Conservation (phyloP, 768 basidiomycete genomes). For the Tricholoma saponaceum region DNA sequence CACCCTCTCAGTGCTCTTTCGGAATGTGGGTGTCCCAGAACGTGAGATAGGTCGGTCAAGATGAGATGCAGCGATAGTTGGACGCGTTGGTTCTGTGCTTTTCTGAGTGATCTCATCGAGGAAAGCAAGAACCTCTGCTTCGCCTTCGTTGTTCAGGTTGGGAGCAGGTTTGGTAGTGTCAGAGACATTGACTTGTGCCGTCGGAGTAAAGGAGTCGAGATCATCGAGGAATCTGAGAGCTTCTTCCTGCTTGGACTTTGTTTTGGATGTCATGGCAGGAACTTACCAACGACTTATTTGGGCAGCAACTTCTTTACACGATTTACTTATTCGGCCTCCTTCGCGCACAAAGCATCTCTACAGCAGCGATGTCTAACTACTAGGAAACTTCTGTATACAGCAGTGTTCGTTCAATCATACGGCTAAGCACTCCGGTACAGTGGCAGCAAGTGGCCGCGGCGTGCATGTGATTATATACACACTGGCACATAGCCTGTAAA, state of each 20-base stretch:
- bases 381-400: background rate
- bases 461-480: background rate
- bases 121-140: slow-evolving; percentile 87
- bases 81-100: slow-evolving; percentile 70
- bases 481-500: background rate
- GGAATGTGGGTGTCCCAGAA: slow-evolving; percentile 64
- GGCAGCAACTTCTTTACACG: background rate
- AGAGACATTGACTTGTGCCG: slow-evolving; percentile 11
- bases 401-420: too few species aligned
- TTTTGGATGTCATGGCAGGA: slow-evolving; percentile 36
- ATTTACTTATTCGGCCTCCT: background rate
- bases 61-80: slow-evolving; percentile 47
- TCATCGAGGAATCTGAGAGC: slow-evolving; percentile 93
- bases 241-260: slow-evolving; percentile 82
- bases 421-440: too few species aligned
- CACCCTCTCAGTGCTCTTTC: slow-evolving; percentile 76
- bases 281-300: background rate
- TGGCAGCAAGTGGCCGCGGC: too few species aligned
- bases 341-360: background rate
- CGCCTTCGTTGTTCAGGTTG: slow-evolving; percentile 43
- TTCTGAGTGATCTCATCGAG: slow-evolving; percentile 95
- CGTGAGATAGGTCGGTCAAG: slow-evolving; percentile 58
- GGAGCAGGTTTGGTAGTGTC: slow-evolving; percentile 13
- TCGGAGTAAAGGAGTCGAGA: slow-evolving; percentile 74
- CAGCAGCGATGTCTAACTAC: background rate